Conservation (phyloP, 2,329 filamentous ascomycete genomes). For the Talaromyces sp. region DNA sequence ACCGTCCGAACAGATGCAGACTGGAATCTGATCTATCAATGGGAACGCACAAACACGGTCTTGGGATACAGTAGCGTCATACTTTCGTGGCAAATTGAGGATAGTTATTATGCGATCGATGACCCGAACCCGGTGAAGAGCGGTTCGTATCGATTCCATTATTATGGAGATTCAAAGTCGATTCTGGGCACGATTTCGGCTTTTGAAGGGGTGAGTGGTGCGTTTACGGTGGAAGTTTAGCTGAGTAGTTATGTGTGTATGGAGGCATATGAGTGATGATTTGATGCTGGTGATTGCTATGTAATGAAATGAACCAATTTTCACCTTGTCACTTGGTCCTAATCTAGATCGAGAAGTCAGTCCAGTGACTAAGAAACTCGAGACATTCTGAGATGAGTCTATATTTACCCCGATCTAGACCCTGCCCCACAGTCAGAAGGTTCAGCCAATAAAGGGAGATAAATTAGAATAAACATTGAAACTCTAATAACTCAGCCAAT, state of each 20-base stretch:
- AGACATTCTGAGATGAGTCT: background rate
- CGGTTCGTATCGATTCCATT: constrained; percentile 75
- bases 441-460: constrained; percentile 1
- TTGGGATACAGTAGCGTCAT: constrained; percentile 74
- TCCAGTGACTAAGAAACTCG: background rate
- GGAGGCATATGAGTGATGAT: background rate
- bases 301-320: background rate
- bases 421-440: background rate
- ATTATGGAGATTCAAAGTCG: constrained; percentile 79
- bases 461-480: constrained; percentile 2
- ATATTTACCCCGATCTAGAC: constrained; percentile 3
- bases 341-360: background rate
- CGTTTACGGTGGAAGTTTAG: constrained; percentile 34
- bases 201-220: constrained; percentile 66
- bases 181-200: constrained; percentile 58
- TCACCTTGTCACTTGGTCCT: background rate
- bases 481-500: background rate
- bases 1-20: constrained; percentile 70
- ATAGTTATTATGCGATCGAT: constrained; percentile 46
- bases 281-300: background rate
- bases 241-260: background rate
- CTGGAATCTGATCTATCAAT: constrained; percentile 78
- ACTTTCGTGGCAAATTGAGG: constrained; percentile 75
- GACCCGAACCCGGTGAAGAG: constrained; percentile 33
- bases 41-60: constrained; percentile 68